Conservation (phyloP, 192 early-diverging fungal species). For the Coemansia sp. region DNA sequence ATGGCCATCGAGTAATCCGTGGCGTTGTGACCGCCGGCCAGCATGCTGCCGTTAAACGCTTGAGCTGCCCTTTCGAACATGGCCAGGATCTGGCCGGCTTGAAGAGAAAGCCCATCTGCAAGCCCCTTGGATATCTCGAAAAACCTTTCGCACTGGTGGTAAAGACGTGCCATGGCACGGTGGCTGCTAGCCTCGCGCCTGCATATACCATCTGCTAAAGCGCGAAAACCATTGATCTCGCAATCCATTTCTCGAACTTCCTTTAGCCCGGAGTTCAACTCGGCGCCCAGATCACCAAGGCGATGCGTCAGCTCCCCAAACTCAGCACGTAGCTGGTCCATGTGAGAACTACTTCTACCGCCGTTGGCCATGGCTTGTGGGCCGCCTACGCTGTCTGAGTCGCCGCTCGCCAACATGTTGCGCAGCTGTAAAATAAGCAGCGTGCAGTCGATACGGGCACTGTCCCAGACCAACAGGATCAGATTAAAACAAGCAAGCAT, state of each 20-base stretch:
- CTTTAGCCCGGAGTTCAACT: constrained; percentile 1
- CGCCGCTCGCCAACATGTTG: constrained; percentile 10
- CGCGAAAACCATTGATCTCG: constrained; percentile 5
- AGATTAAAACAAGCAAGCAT: constrained; percentile 37
- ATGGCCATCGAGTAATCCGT: neutral
- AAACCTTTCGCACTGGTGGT: constrained; percentile 21
- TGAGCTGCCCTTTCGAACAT: neutral
- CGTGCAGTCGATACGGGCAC: constrained; percentile 25
- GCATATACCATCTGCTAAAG: constrained; percentile 3
- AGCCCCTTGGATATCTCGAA: constrained; percentile 19
- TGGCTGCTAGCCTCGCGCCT: neutral
- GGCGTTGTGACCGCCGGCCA: neutral
- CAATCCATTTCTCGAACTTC: constrained; percentile 4
- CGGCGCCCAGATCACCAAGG: constrained; percentile 14
- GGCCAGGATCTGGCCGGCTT: neutral
- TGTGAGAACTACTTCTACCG: constrained; percentile 6
- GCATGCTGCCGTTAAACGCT: neutral
- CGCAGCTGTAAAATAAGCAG: constrained; percentile 23
- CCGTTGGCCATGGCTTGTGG: neutral
- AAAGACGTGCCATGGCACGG: constrained; percentile 2
- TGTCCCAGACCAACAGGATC: constrained; percentile 28
- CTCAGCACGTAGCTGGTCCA: constrained; percentile 33
- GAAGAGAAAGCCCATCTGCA: neutral
- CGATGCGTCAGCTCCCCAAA: constrained; percentile 36
- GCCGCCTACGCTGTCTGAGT: neutral